Evolutionary conservation across 306 rosid species (phyloP).

Genomic region (Senna siamea): DNA sequence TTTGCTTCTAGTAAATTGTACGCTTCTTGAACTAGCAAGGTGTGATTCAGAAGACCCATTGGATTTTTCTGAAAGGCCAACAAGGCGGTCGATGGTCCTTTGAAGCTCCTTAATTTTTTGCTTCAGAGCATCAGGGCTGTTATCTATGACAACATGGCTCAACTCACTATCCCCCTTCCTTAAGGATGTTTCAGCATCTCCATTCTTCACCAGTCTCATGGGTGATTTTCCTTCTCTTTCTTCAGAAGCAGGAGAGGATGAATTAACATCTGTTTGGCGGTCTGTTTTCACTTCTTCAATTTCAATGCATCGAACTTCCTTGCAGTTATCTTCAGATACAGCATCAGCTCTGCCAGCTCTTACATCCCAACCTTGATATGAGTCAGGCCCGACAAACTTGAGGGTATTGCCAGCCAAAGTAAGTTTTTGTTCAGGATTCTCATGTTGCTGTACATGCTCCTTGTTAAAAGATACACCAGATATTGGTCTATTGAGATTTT

Average conservation of each 20-base stretch:
- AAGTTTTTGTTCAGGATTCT: conserved; percentile 52
- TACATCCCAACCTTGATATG: conserved; percentile 66
- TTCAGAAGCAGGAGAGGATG: conserved; percentile 35
- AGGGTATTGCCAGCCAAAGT: conserved; percentile 58
- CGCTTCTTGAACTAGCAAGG: conserved; percentile 35
- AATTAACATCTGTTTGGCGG: conserved; percentile 26
- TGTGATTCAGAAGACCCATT: conserved; percentile 39
- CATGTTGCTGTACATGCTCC: conserved; percentile 42
- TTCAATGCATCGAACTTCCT: conserved; percentile 63
- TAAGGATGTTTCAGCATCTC: conserved; percentile 36
- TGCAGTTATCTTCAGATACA: conserved; percentile 50
- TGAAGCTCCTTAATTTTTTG: conserved; percentile 49
- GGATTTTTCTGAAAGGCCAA: conserved; percentile 52
- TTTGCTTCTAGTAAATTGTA: conserved; percentile 49
- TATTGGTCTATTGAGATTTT: conserved; percentile 36
- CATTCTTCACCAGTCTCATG: conserved; percentile 12
- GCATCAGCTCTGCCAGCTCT: conserved; percentile 37
- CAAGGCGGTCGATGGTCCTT: conserved; percentile 49
- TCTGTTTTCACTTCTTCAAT: conserved; percentile 43
- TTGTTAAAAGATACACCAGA: conserved; percentile 32
- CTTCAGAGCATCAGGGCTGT: conserved; percentile 42
- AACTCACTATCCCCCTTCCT: conserved; percentile 38
- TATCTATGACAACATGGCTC: conserved; percentile 34
- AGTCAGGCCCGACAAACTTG: conserved; percentile 53
- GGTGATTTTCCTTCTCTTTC: conserved; percentile 44